These are phyloP conservation scores for Chrysanthemum lavandulifolium DNA, from an alignment of 129 eudicot genomes.

Conservation along the genomic window DNA sequence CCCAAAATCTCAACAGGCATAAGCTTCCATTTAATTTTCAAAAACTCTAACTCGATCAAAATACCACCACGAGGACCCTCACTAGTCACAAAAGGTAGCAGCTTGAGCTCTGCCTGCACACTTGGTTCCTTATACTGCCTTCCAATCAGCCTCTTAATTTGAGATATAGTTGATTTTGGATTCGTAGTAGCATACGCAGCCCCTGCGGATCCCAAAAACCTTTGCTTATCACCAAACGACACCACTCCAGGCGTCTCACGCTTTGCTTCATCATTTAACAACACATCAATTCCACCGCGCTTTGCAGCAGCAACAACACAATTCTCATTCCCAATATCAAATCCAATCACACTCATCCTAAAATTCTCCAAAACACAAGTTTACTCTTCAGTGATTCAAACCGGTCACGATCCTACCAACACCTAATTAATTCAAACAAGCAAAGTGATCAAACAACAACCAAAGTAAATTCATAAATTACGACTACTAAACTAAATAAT, in stretches of 20 bases:
- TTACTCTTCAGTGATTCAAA: too few species aligned
- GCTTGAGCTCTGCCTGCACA: constrained; percentile 64
- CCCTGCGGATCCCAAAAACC: constrained; percentile 78
- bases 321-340: constrained; percentile 84
- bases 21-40: constrained; percentile 49
- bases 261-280: constrained; percentile 69
- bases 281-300: constrained; percentile 68
- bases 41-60: constrained; percentile 60
- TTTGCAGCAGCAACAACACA: constrained; percentile 71
- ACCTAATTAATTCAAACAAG: too few species aligned
- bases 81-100: constrained; percentile 62
- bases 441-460: background rate
- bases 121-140: constrained; percentile 40
- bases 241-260: constrained; percentile 79
- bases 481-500: too few species aligned
- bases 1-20: constrained; percentile 77
- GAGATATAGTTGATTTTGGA: constrained; percentile 78
- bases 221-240: constrained; percentile 82
- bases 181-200: constrained; percentile 71
- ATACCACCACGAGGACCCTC: constrained; percentile 74
- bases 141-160: constrained; percentile 85
- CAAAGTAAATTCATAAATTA: too few species aligned
- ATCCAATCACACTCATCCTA: constrained; percentile 75
- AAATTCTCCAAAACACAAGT: too few species aligned
- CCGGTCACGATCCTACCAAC: too few species aligned